Percentiles rank a stretch among this genome's conserved stretches.
Conservation (phyloP, 2,329 filamentous ascomycete genomes). For the Epichloe sylvatica region DNA sequence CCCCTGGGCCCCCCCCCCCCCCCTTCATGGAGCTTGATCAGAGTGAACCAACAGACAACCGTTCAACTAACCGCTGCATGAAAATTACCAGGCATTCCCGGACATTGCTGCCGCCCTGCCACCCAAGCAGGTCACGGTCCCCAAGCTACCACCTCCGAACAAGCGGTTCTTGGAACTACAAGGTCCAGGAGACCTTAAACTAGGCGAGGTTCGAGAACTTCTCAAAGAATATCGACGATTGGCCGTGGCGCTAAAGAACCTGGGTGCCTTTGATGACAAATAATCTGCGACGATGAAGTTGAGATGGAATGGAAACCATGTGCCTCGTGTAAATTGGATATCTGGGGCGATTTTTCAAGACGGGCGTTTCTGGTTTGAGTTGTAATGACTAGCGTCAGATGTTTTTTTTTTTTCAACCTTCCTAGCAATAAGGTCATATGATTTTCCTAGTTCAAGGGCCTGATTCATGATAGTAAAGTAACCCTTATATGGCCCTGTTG, state of each 20-base stretch:
- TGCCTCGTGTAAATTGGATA: not conserved
- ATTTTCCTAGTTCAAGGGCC: too few relatives aligned
- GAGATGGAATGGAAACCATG: not conserved
- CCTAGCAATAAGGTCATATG: not conserved
- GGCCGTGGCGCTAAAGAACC: constrained; percentile 48
- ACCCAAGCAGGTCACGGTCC: constrained; percentile 31
- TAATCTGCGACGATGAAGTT: constrained; percentile 3
- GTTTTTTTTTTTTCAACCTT: not conserved
- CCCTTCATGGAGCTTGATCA: not conserved
- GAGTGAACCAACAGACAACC: not conserved
- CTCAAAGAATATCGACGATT: constrained; percentile 62
- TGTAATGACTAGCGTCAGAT: too few relatives aligned
- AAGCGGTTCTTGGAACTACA: constrained; percentile 60
- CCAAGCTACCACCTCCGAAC: constrained; percentile 51
- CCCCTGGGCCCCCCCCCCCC: too few relatives aligned
- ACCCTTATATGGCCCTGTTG: too few relatives aligned
- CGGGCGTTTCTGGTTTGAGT: too few relatives aligned
- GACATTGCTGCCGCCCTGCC: constrained; percentile 42
- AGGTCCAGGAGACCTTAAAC: constrained; percentile 53
- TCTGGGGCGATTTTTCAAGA: not conserved
- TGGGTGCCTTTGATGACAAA: constrained; percentile 43
- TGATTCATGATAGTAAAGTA: too few relatives aligned
- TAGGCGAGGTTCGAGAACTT: constrained; percentile 60
- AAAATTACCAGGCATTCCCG: constrained; percentile 38
- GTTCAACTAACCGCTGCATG: not conserved